These are phyloP conservation scores for Rubus parviflorus DNA, from an alignment of 306 rosid genomes.

Conservation along the genomic window DNA sequence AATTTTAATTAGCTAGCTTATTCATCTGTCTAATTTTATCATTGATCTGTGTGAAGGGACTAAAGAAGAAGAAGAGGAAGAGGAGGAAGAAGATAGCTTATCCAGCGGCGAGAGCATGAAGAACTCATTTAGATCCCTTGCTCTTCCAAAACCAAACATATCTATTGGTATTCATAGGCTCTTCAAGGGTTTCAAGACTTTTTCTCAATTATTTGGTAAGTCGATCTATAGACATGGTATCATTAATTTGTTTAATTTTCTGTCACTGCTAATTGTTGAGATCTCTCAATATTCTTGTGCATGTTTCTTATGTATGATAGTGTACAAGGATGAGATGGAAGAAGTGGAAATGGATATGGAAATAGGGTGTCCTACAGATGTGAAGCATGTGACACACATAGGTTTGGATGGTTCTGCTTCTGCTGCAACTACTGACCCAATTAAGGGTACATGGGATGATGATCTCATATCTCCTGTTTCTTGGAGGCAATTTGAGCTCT, in stretches of 20 bases:
- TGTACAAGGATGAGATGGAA: constrained; percentile 60
- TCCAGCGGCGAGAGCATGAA: constrained; percentile 59
- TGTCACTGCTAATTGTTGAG: neutral
- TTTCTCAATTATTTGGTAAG: constrained; percentile 88
- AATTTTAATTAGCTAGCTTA: neutral
- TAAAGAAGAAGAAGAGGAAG: constrained; percentile 33
- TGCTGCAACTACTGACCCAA: constrained; percentile 26
- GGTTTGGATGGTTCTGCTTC: constrained; percentile 65
- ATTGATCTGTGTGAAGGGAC: constrained; percentile 34
- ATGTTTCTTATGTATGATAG: constrained; percentile 22
- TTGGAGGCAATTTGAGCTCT: constrained; percentile 33
- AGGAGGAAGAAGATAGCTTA: constrained; percentile 41
- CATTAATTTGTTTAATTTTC: neutral
- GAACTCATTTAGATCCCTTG: constrained; percentile 47
- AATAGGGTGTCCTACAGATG: constrained; percentile 90
- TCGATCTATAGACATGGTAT: neutral
- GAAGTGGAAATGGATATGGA: constrained; percentile 65
- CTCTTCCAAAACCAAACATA: constrained; percentile 60
- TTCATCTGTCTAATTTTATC: neutral
- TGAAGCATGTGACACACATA: constrained; percentile 95
- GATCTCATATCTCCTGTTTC: constrained; percentile 52
- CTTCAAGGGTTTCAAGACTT: constrained; percentile 81
- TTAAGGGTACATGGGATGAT: constrained; percentile 45
- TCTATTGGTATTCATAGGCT: constrained; percentile 63
- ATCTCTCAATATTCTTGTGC: neutral